phyloP scores from a whole-genome alignment of 768 basidiomycete genomes.

The Galerina sulciceps region DNA sequence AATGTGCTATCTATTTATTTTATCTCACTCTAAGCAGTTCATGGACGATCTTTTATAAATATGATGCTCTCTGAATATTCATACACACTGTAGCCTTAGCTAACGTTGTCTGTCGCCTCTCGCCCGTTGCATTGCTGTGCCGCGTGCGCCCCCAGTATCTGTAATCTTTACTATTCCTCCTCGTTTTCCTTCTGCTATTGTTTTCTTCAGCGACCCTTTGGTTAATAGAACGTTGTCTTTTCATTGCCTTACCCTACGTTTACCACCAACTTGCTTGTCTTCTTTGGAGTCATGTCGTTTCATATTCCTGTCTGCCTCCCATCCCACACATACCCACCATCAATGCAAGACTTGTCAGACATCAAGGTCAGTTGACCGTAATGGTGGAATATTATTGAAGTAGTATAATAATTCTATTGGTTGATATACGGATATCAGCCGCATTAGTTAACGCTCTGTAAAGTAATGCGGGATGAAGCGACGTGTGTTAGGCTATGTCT shows the following conservation, averaged over 20 bases:
- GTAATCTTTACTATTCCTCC: neutral
- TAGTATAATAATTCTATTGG: too few relatives aligned
- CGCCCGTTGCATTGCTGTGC: constrained; percentile 7
- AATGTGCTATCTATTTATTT: constrained; percentile 17
- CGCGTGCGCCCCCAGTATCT: neutral
- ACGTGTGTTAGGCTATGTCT: too few relatives aligned
- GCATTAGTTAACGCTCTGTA: too few relatives aligned
- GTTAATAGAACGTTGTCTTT: neutral
- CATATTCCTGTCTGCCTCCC: too few relatives aligned
- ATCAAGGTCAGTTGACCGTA: too few relatives aligned
- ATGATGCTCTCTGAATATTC: constrained; percentile 21
- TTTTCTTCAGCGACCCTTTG: neutral
- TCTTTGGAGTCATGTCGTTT: neutral
- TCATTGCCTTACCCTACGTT: neutral
- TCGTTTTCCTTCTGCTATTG: neutral
- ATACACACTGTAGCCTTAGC: constrained; percentile 29
- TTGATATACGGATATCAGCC: too few relatives aligned
- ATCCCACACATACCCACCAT: too few relatives aligned
- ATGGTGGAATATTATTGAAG: too few relatives aligned
- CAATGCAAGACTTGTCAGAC: too few relatives aligned
- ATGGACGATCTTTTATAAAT: constrained; percentile 13
- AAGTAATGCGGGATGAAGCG: too few relatives aligned
- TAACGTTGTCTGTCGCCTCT: constrained; percentile 13
- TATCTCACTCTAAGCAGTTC: constrained; percentile 10
- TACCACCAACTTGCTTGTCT: neutral